Base-by-base conservation (phyloP, 2,329 filamentous ascomycete species). In the Zymoseptoria ardabiliae region DNA sequence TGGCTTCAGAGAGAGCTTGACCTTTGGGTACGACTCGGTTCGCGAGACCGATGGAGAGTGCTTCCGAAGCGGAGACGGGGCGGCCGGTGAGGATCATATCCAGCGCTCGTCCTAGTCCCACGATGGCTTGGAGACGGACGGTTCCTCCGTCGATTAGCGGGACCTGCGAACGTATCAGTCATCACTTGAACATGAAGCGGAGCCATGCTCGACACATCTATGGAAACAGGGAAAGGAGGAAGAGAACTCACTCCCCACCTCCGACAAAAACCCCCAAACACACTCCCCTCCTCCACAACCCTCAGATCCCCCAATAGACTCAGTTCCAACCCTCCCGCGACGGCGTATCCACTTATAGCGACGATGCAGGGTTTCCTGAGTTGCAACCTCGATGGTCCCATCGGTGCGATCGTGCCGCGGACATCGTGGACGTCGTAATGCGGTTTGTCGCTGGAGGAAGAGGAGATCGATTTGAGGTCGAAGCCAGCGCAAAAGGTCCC, bases 1-100 rank as follows among this genome's bases (percentile, higher is more conserved):
- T 73, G 0, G 82, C 81, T 62, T 80, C 80, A 6, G 77, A 73
- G n/a, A 81, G 58, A 3, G 78, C 77, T 59, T 76, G 75, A 0
- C 81, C 82, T 60, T 78, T 79, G 0, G 75, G 73, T 1, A 83
- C 81, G 0, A 84, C 76, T 0, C 81, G 72, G 65, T 79, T 83
- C 8, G 77, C 81, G 7, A 84, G 71, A 0, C 81, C 82, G 72
- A 83, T 81, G 0, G 66, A 54, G 25, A 81, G 63, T 0, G 81
- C 81, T 63, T 85, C 81, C 19, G 74, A 64, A 0, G 81, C 81
- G 0, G 61, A 63, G 0, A 84, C 79, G 0, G 75, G 65, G 0
- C 81, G 71, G 0, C 82, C 82, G 0, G 82, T 84, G 4, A 85
- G 70, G 17, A 84, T 81, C 77, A 84, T 80, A 67, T 84, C 82